Evolutionary conservation across 768 basidiomycete species (phyloP).

Genomic region (Leccinum uliginosum): DNA sequence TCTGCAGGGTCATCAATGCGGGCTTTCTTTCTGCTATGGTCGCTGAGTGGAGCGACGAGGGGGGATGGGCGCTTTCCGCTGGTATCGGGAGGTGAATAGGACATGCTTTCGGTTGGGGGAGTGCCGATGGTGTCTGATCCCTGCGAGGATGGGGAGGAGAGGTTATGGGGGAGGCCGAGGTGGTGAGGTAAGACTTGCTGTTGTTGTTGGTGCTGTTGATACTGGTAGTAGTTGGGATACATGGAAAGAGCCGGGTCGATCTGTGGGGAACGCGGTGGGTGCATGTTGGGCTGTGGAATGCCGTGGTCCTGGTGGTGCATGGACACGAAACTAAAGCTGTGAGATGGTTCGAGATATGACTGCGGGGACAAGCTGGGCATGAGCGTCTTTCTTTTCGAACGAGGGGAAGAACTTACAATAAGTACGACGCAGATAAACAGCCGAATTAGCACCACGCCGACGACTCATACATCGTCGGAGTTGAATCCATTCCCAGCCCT

Average conservation of each 20-base stretch:
- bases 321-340: conserved; percentile 40
- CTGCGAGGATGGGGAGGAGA: conserved; percentile 77
- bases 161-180: conserved; percentile 50
- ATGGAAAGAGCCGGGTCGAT: conserved; percentile 71
- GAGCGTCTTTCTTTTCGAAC: conserved; percentile 10
- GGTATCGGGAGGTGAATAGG: conserved; percentile 45
- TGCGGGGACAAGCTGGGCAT: conserved; percentile 23
- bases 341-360: conserved; percentile 21
- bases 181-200: conserved; percentile 52
- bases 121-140: conserved; percentile 75
- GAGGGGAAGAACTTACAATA: conserved; percentile 5
- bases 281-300: conserved; percentile 36
- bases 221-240: conserved; percentile 59
- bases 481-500: background rate
- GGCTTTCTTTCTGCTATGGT: conserved; percentile 50
- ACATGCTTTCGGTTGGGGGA: conserved; percentile 59
- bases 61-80: conserved; percentile 69
- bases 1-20: conserved; percentile 54
- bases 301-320: conserved; percentile 43
- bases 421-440: background rate
- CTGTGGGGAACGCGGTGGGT: conserved; percentile 52
- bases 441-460: background rate
- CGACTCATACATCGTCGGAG: background rate
- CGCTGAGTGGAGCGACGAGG: conserved; percentile 34
- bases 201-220: conserved; percentile 41